phyloP scores from a whole-genome alignment of 164 flowering plant species.

The Aristolochia contorta region DNA sequence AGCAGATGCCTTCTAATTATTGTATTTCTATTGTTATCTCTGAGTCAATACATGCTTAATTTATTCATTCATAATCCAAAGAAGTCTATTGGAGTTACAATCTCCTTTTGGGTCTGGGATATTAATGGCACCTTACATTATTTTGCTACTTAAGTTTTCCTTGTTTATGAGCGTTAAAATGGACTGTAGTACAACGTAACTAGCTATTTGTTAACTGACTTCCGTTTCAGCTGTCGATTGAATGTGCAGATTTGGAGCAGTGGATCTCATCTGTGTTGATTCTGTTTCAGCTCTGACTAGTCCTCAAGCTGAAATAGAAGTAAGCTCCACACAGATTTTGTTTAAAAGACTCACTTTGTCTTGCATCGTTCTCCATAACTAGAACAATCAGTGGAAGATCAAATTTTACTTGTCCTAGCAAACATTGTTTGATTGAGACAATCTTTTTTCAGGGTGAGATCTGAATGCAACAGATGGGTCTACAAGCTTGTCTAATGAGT shows the following conservation, averaged over 20 bases:
- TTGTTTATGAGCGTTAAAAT: too few relatives aligned
- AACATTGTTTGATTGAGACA: too few relatives aligned
- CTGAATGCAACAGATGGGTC: slow-evolving; percentile 98
- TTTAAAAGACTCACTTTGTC: not conserved
- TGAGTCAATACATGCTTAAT: too few relatives aligned
- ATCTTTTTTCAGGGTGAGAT: slow-evolving; percentile 61
- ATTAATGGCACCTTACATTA: too few relatives aligned
- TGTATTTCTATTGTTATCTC: too few relatives aligned
- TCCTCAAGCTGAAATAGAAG: slow-evolving; percentile 98
- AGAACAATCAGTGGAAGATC: not conserved
- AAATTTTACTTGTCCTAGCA: not conserved
- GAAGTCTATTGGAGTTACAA: too few relatives aligned
- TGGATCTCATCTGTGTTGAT: slow-evolving; percentile 93
- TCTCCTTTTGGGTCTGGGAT: too few relatives aligned
- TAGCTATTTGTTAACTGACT: slow-evolving; percentile 5
- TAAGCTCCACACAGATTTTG: slow-evolving; percentile 12
- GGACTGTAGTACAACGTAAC: too few relatives aligned
- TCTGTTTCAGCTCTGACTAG: slow-evolving; percentile 97
- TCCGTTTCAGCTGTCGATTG: slow-evolving; percentile 80
- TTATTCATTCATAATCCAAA: too few relatives aligned
- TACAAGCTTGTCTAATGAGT: slow-evolving; percentile 99
- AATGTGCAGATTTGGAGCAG: slow-evolving; percentile 96
- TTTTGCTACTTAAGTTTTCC: too few relatives aligned
- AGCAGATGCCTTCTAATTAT: too few relatives aligned
- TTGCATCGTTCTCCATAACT: not conserved